Conservation (phyloP, 2,329 filamentous ascomycete genomes). For the Aspergillus fumigatus region DNA sequence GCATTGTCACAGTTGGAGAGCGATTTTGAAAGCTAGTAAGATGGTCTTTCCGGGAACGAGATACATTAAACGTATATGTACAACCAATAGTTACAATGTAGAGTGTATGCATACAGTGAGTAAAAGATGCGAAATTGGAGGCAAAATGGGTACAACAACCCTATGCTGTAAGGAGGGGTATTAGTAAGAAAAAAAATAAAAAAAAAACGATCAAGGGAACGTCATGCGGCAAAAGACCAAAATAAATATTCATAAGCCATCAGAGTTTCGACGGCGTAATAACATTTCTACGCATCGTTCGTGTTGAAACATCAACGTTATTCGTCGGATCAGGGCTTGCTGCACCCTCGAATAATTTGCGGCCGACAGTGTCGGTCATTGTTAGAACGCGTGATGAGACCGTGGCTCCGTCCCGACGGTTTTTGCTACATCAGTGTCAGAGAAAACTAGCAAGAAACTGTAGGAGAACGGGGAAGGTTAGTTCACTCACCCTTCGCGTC, state of each 20-base stretch:
- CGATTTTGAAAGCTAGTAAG: neutral
- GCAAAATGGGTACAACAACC: neutral
- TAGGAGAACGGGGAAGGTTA: neutral
- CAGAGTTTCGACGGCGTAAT: slow-evolving; percentile 31
- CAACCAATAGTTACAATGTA: neutral
- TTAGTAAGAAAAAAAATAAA: neutral
- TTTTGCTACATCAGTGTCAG: slow-evolving; percentile 55
- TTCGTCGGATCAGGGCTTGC: slow-evolving; percentile 20
- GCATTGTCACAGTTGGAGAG: neutral
- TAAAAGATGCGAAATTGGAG: neutral
- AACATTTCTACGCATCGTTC: slow-evolving; percentile 33
- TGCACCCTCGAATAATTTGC: slow-evolving; percentile 55
- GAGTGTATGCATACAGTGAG: neutral
- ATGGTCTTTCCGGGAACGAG: neutral
- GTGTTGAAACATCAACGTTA: slow-evolving; percentile 30
- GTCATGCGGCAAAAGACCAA: neutral
- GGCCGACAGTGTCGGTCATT: slow-evolving; percentile 70
- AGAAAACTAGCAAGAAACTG: neutral
- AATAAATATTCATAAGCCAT: neutral
- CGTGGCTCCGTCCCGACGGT: slow-evolving; percentile 85
- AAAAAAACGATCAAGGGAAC: neutral
- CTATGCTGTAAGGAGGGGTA: neutral
- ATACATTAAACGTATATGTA: neutral
- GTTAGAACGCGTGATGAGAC: slow-evolving; percentile 76
- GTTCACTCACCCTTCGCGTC: slow-evolving; percentile 65